Evolutionary conservation across 768 basidiomycete genomes (phyloP).

Genomic region (Mycena epipterygia): DNA sequence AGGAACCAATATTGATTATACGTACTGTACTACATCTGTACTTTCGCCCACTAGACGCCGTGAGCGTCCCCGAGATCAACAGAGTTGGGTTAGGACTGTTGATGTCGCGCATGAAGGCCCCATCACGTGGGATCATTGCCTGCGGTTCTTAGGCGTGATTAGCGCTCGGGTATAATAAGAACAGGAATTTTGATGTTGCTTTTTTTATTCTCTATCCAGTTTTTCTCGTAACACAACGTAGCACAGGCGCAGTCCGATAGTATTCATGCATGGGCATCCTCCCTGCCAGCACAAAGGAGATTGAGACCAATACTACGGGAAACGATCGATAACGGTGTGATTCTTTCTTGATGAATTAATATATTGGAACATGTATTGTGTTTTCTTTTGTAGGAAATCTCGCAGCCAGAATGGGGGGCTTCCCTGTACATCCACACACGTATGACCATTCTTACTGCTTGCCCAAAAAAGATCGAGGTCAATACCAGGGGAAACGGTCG

Average conservation of each 20-base stretch:
- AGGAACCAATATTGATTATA: constrained; percentile 13
- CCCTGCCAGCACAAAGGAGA: no score
- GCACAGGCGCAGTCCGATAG: constrained; percentile 4
- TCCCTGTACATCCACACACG: no score
- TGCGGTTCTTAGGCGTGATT: constrained; percentile 9
- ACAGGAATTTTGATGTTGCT: constrained; percentile 9
- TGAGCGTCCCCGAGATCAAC: constrained; percentile 8
- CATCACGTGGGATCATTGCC: constrained; percentile 6
- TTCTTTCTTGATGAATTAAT: no score
- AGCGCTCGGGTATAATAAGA: not conserved
- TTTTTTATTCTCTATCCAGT: constrained; percentile 13
- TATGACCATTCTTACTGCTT: no score
- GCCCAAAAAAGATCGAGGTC: no score
- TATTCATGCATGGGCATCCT: not conserved
- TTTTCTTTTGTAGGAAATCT: no score
- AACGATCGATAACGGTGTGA: no score
- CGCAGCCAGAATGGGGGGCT: no score
- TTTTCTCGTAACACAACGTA: constrained; percentile 9
- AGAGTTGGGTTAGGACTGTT: constrained; percentile 12
- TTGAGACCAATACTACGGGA: no score
- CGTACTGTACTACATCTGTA: constrained; percentile 8
- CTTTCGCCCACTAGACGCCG: constrained; percentile 13
- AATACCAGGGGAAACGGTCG: no score
- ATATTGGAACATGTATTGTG: no score
- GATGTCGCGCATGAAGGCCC: not conserved